Percentiles rank a stretch among this genome's conserved stretches.
phyloP scores from a whole-genome alignment of 805 yeast species.

The Ogataea angusta region DNA sequence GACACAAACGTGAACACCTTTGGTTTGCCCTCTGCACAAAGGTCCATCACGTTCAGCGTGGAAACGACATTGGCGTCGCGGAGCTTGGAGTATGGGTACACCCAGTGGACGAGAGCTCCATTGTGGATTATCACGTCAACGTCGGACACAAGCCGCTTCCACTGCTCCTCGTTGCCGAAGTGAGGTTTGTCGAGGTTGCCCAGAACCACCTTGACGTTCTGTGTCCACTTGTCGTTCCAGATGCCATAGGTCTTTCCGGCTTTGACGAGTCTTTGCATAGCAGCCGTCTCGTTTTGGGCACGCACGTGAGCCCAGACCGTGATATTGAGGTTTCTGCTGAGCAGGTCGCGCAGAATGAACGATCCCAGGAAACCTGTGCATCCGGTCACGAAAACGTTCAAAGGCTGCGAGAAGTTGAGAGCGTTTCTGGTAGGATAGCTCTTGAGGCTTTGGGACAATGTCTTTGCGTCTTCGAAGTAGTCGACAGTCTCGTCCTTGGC shows the following conservation, averaged over 20 bases:
- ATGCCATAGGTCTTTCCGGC: conserved; percentile 82
- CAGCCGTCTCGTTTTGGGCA: conserved; percentile 66
- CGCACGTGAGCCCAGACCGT: conserved; percentile 87
- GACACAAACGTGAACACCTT: conserved; percentile 90
- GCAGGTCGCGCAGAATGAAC: conserved; percentile 73
- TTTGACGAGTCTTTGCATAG: conserved; percentile 68
- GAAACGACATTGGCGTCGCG: conserved; percentile 92
- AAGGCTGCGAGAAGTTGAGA: conserved; percentile 22
- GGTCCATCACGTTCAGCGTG: conserved; percentile 76
- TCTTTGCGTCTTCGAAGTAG: conserved; percentile 75
- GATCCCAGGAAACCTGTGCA: conserved; percentile 96
- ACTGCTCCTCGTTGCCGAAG: conserved; percentile 61
- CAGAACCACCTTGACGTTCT: conserved; percentile 63
- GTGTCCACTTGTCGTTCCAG: conserved; percentile 61
- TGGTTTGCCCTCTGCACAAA: conserved; percentile 77
- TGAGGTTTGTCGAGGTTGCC: conserved; percentile 77
- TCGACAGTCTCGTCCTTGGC: conserved; percentile 32
- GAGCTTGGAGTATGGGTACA: conserved; percentile 84
- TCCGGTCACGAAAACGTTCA: conserved; percentile 81
- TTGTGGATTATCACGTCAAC: conserved; percentile 89
- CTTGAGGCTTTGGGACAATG: conserved; percentile 41
- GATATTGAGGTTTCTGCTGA: conserved; percentile 53
- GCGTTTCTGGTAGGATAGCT: conserved; percentile 43
- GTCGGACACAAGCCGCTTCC: conserved; percentile 53
- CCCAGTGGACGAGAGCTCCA: conserved; percentile 99